Percentiles rank a stretch among this genome's conserved stretches.
Evolutionary conservation across 495 filamentous ascomycete genomes (phyloP).

Genomic region (Aspergillus bridgeri): DNA sequence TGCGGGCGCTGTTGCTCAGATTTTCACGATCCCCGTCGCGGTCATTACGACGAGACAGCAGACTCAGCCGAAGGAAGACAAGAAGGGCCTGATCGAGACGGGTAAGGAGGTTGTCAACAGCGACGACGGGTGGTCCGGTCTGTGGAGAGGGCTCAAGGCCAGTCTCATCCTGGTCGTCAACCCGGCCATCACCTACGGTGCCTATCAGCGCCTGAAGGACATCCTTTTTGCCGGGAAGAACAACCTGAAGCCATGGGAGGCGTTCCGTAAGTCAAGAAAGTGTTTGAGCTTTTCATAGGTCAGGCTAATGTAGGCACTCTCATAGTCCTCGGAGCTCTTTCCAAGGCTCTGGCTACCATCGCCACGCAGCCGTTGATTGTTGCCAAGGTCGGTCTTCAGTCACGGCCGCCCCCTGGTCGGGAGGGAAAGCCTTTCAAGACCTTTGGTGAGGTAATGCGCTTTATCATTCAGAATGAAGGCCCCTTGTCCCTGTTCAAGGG

Average conservation of each 20-base stretch:
- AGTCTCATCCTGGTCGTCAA: constrained; percentile 96
- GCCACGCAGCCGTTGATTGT: constrained; percentile 95
- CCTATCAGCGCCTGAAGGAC: constrained; percentile 87
- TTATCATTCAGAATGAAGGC: constrained; percentile 87
- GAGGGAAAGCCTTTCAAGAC: constrained; percentile 92
- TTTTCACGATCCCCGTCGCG: constrained; percentile 94
- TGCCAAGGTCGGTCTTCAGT: constrained; percentile 95
- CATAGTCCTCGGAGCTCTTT: constrained; percentile 84
- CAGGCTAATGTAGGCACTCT: constrained; percentile 19
- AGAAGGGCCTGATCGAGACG: constrained; percentile 85
- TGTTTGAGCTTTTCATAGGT: not conserved
- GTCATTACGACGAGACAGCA: constrained; percentile 96
- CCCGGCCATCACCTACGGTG: constrained; percentile 96
- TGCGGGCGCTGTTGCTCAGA: constrained; percentile 86
- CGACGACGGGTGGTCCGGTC: constrained; percentile 83
- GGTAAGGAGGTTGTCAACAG: constrained; percentile 82
- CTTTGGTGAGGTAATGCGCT: constrained; percentile 92
- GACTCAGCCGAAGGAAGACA: constrained; percentile 78
- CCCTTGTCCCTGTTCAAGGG: constrained; percentile 85
- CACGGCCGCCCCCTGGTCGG: constrained; percentile 77
- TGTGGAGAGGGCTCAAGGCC: constrained; percentile 95
- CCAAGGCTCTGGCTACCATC: constrained; percentile 89
- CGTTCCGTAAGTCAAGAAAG: constrained; percentile 67
- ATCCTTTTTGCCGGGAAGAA: constrained; percentile 72
- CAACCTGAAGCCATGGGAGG: constrained; percentile 79